Evolutionary conservation across 306 rosid species (phyloP), one percentile per base, ranked within the genome.

Genomic region (Bauhinia variegata): DNA sequence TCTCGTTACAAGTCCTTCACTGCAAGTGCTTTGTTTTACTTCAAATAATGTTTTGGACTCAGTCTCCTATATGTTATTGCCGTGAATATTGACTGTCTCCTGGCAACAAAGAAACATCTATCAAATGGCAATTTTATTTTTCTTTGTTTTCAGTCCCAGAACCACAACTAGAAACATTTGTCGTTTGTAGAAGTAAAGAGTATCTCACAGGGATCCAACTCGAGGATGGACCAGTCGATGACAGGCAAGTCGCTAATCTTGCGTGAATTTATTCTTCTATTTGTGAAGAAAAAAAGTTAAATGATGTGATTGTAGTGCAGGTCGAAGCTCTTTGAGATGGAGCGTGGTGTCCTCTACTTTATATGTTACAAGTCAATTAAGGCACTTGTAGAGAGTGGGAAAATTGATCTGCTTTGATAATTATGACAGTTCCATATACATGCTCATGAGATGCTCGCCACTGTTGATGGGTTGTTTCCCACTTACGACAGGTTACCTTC

Each of bases 201-300:
- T n/a, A n/a, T n/a, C n/a, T n/a, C n/a, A n/a, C n/a, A n/a, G 96
- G 86, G 68, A 83, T 93, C 76, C 96, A 88, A 81, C 97, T 90
- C n/a, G 95, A 83, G 76, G 96, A 87, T 67, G 90, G 89, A 59
- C 78, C 88, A 47, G 73, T 84, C 16, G 88, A 83, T 74, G 87
- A 83, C 85, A 84, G 95, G 96, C 70, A 84, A 82, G 70, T 73
- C 17, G 37, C 52, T 55, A 53, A 50, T 64, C 78, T 54, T 60
- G 50, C 59, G 6, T 70, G 32, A 51, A 33, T 42, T n/a, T 50
- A 4, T 55, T 54, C 13, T 58, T 9, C 59, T 12, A n/a, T n/a
- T n/a, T n/a, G n/a, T n/a, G n/a, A n/a, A 46, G 14, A 4, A 4
- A n/a, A n/a, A n/a, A n/a, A n/a, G n/a, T n/a, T n/a, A n/a, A n/a